These are phyloP conservation scores for Daldinia concentrica DNA, from an alignment of 495 filamentous ascomycete genomes.

Conservation along the genomic window DNA sequence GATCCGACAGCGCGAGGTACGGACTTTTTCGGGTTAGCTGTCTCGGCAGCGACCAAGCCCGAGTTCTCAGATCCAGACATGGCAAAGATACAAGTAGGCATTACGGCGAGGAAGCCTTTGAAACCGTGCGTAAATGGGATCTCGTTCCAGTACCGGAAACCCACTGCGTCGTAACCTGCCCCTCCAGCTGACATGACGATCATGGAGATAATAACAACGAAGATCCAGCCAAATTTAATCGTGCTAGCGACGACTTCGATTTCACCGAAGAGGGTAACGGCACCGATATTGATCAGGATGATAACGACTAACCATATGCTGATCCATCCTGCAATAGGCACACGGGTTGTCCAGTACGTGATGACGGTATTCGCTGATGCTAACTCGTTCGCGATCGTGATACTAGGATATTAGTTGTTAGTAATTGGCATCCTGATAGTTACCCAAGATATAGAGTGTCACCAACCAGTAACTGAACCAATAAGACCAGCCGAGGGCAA, in stretches of 20 bases:
- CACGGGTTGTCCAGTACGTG: constrained; percentile 66
- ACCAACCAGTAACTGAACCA: constrained; percentile 44
- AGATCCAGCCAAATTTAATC: constrained; percentile 70
- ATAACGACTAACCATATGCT: constrained; percentile 71
- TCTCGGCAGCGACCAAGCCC: constrained; percentile 69
- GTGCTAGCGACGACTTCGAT: constrained; percentile 71
- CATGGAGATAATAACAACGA: constrained; percentile 69
- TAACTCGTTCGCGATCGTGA: constrained; percentile 71
- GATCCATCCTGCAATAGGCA: constrained; percentile 60
- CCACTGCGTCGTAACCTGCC: constrained; percentile 51
- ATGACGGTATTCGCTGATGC: constrained; percentile 71
- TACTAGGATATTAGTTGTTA: constrained; percentile 40
- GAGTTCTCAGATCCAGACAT: constrained; percentile 68
- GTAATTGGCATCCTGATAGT: not conserved
- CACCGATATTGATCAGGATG: constrained; percentile 68
- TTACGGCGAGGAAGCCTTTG: constrained; percentile 67
- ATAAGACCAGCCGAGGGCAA: constrained; percentile 70
- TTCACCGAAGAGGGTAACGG: constrained; percentile 70
- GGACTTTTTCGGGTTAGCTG: constrained; percentile 63
- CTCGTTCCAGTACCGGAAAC: constrained; percentile 60
- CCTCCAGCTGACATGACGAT: constrained; percentile 69
- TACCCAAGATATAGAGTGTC: not conserved
- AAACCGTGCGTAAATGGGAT: constrained; percentile 67
- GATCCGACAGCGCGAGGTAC: constrained; percentile 65
- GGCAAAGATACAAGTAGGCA: constrained; percentile 70